phyloP scores from a whole-genome alignment of 1,139 yeast species.

The Yamadazyma diddensiae region DNA sequence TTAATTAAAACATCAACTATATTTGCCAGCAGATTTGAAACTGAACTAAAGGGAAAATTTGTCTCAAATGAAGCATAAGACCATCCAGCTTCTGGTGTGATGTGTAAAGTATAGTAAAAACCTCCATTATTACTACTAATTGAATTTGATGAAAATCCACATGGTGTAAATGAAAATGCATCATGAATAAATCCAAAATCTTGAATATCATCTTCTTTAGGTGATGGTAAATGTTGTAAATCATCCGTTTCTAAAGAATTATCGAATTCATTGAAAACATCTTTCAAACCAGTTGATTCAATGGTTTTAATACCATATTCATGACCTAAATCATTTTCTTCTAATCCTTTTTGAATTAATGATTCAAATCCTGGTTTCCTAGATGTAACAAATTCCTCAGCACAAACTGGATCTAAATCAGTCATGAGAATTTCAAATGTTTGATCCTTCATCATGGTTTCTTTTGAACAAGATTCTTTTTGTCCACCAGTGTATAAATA shows the following conservation, averaged over 20 bases:
- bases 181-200: constrained; percentile 55
- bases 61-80: constrained; percentile 96
- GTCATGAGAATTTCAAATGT: constrained; percentile 94
- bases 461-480: constrained; percentile 6
- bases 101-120: constrained; percentile 85
- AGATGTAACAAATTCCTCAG: constrained; percentile 59
- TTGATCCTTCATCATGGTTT: constrained; percentile 45
- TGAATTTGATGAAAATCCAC: constrained; percentile 92
- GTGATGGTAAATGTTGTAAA: constrained; percentile 34
- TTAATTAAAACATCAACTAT: constrained; percentile 53
- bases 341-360: constrained; percentile 32
- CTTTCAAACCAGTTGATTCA: constrained; percentile 55
- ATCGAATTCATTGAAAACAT: constrained; percentile 40
- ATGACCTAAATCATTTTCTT: constrained; percentile 74
- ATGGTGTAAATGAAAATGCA: constrained; percentile 92
- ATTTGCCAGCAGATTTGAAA: constrained; percentile 29
- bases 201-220: constrained; percentile 28
- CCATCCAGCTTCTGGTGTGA: constrained; percentile 93
- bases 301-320: constrained; percentile 69
- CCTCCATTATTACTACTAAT: constrained; percentile 53
- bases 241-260: constrained; percentile 4
- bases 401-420: constrained; percentile 58
- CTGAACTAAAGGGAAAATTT: constrained; percentile 56
- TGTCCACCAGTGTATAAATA: constrained; percentile 69
- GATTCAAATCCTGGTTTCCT: constrained; percentile 52